These are phyloP conservation scores for Lepidium aucheri DNA, from an alignment of 345 rosid genomes.

Conservation along the genomic window DNA sequence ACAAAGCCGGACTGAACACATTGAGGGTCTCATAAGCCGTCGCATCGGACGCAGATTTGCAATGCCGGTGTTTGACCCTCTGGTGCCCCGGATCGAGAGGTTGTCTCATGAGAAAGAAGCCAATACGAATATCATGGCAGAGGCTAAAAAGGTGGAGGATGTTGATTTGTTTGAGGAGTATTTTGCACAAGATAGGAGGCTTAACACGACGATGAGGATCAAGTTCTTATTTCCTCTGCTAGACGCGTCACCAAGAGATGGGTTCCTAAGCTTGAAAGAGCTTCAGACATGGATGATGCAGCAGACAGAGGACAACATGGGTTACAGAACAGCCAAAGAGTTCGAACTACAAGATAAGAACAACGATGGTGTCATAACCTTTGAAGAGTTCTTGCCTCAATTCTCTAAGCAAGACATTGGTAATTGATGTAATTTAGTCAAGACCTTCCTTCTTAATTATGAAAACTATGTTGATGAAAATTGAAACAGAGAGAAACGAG, in stretches of 20 bases:
- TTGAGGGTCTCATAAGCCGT: slow-evolving; percentile 26
- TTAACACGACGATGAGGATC: slow-evolving; percentile 56
- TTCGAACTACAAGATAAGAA: slow-evolving; percentile 39
- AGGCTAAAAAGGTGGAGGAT: not conserved
- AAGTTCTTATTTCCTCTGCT: slow-evolving; percentile 52
- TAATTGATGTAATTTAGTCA: not conserved
- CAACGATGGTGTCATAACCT: slow-evolving; percentile 46
- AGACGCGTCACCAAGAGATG: slow-evolving; percentile 48
- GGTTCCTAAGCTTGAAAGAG: slow-evolving; percentile 43
- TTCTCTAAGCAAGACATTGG: slow-evolving; percentile 50
- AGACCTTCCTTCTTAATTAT: not conserved
- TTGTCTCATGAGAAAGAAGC: slow-evolving; percentile 18
- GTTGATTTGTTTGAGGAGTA: slow-evolving; percentile 25
- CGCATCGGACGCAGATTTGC: slow-evolving; percentile 41
- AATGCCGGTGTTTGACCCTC: slow-evolving; percentile 46
- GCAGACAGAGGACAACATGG: slow-evolving; percentile 43
- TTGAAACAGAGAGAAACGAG: slow-evolving; percentile 36
- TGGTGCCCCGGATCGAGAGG: slow-evolving; percentile 38
- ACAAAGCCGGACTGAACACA: not conserved
- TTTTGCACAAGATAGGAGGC: slow-evolving; percentile 31
- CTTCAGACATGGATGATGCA: slow-evolving; percentile 48
- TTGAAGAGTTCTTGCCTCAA: slow-evolving; percentile 52
- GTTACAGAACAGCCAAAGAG: slow-evolving; percentile 38
- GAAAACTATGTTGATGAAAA: not conserved
- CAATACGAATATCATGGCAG: not conserved